Evolutionary conservation across 2,329 filamentous ascomycete species (phyloP), one percentile per base, ranked within the genome.

Genomic region (Ceratocystis colombiana): DNA sequence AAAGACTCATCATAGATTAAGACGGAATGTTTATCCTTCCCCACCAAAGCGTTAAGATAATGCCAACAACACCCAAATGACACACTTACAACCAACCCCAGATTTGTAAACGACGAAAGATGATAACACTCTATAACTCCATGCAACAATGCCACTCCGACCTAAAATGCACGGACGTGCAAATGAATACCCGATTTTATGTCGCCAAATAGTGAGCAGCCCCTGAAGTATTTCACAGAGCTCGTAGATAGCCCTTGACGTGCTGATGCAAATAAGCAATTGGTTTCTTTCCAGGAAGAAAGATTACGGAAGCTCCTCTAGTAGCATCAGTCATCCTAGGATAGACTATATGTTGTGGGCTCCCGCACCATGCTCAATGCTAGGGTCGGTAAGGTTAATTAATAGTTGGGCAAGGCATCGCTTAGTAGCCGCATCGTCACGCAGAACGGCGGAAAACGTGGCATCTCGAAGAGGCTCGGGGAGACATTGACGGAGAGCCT

Each of bases 391-490:
- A 65, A 99, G 84, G 74, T 97, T 97, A 78, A 97, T 95, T 68
- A 97, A 82, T 7, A 99, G 85, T 77, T 97, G 94, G n/a, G 92
- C 90, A 44, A 99, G 86, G 76, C 94, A 99, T 68, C 94, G 88
- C 80, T 99, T 99, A 0, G 94, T 99, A 1, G 94, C 94, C 15
- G 94, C 94, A 73, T 99, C 94, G 73, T 99, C 94, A 67, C 94
- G 89, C 44, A 99, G 86, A 57, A 99, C 94, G 0, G 92, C 93
- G 7, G 91, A 96, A 75, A 99, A 99, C 1, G 94, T 99, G 6
- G 93, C 92, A 75, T 99, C 94, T 61, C 94, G 88, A n/a, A 99
- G 86, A n/a, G 94, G 94, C 73, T 99, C 94, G 0, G 94, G 94
- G 12, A 99, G 87, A 73, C 94, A 99, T 76, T 99, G 94, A 53